Base-by-base conservation (phyloP, 305 asterid species). In the Ilex paraguariensis region DNA sequence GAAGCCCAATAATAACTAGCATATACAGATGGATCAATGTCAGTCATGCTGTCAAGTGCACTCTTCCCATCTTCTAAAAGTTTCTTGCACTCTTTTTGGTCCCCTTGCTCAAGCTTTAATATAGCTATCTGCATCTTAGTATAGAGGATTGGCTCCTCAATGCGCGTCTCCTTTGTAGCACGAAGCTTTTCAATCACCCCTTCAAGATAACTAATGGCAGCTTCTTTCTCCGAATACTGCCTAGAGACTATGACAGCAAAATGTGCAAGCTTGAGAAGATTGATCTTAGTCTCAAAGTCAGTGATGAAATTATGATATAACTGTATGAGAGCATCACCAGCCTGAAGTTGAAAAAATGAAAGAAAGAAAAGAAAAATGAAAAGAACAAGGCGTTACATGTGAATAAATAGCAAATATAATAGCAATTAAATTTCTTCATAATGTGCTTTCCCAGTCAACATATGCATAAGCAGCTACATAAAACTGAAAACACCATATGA, bases 251-350 rank as follows among this genome's bases (percentile, higher is more conserved):
- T 78, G 75, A 84, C 97, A 40, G 95, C 88, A 65, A 91, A 88
- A 75, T 89, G 98, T 51, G 98, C 91, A 73, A 89, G 97, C 87
- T 89, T 92, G 79, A 92, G 95, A 58, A 84, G 93, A 69, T 92
- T 90, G 85, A 92, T 92, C 75, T 90, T 92, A 36, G 96, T 90
- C 91, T 92, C 98, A 68, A 90, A 92, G 60, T 92, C 96, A 1
- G 95, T 77, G 59, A 93, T 93, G 75, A 93, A 90, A 68, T 87
- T 90, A 65, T 93, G 87, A 84, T 93, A 87, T 16, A 93, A 72
- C 69, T 93, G 97, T 69, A 93, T 93, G 65, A 93, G 73, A 39
- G 92, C 76, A 78, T 90, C 98, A 64, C 95, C 97, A 48, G 83
- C 91, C 97, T 93, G 77, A 67, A 64, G 71, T 57, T 49, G 64